Conservation (phyloP, 2,329 filamentous ascomycete genomes). For the Aphanoascus verrucosus region DNA sequence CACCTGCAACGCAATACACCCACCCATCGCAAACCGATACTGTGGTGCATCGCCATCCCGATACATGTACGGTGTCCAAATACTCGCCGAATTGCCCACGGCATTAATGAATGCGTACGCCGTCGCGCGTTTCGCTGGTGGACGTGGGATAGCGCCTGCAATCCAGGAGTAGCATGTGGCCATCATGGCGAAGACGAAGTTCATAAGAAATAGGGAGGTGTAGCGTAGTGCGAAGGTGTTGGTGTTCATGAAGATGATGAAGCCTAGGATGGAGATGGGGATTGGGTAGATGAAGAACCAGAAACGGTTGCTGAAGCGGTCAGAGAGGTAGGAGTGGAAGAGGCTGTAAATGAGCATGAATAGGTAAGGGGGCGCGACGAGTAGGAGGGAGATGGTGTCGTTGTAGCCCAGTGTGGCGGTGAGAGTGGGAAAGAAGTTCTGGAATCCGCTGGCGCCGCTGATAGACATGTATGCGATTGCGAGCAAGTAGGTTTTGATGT, state of each 20-base stretch:
- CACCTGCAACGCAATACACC: conserved; percentile 33
- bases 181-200: conserved; percentile 47
- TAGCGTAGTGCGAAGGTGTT: conserved; percentile 44
- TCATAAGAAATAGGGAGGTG: conserved; percentile 47
- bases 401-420: conserved; percentile 37
- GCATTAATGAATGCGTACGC: conserved; percentile 48
- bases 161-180: conserved; percentile 43
- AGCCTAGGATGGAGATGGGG: conserved; percentile 42
- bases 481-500: conserved; percentile 41
- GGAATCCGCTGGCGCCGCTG: conserved; percentile 42
- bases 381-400: conserved; percentile 40
- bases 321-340: conserved; percentile 36
- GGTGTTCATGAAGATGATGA: conserved; percentile 46
- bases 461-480: conserved; percentile 40
- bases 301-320: conserved; percentile 38
- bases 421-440: conserved; percentile 48
- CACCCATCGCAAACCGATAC: conserved; percentile 34
- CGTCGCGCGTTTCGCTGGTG: conserved; percentile 46
- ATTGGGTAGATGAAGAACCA: conserved; percentile 46
- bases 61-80: conserved; percentile 45
- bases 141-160: conserved; percentile 41
- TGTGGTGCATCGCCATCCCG: conserved; percentile 29
- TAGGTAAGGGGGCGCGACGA: conserved; percentile 45
- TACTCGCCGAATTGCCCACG: conserved; percentile 43
- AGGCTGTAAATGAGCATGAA: conserved; percentile 44